phyloP scores from a whole-genome alignment of 139 green algal genomes.

The Closterium sp. region DNA sequence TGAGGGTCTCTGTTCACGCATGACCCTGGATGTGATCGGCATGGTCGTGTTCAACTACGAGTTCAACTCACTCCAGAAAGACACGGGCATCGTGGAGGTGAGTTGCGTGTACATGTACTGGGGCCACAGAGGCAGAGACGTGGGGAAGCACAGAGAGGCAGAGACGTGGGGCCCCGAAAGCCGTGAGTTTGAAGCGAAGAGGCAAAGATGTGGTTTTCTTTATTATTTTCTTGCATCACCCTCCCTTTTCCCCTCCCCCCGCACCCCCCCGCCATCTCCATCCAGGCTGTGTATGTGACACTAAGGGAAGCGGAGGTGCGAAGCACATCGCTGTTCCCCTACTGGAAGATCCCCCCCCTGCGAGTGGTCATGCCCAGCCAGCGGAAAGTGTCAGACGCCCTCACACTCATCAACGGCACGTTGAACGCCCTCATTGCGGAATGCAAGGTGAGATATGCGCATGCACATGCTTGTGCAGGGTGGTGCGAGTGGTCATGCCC shows the following conservation, averaged over 20 bases:
- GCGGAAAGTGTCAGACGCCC: background rate
- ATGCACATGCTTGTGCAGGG: background rate
- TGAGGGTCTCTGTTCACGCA: slow-evolving; percentile 89
- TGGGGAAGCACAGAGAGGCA: no score
- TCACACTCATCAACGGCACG: slow-evolving; percentile 70
- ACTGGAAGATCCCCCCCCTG: slow-evolving; percentile 80
- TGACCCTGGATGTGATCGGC: slow-evolving; percentile 96
- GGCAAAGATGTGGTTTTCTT: no score
- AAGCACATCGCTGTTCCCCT: slow-evolving; percentile 78
- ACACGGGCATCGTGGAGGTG: no score
- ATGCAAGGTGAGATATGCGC: slow-evolving; percentile 49
- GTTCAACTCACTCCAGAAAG: slow-evolving; percentile 53
- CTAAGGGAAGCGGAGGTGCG: slow-evolving; percentile 92
- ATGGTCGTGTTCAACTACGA: slow-evolving; percentile 99
- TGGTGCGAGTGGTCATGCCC: background rate
- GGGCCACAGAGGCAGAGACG: no score
- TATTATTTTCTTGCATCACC: no score
- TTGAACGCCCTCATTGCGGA: slow-evolving; percentile 82
- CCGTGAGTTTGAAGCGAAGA: no score
- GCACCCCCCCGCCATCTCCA: no score
- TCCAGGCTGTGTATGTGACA: slow-evolving; percentile 89
- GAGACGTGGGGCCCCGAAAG: no score
- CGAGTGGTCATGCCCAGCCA: slow-evolving; percentile 57
- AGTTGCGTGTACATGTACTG: no score
- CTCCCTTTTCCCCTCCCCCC: no score